Conservation (phyloP, 768 basidiomycete species). For the Russula olivacea region DNA sequence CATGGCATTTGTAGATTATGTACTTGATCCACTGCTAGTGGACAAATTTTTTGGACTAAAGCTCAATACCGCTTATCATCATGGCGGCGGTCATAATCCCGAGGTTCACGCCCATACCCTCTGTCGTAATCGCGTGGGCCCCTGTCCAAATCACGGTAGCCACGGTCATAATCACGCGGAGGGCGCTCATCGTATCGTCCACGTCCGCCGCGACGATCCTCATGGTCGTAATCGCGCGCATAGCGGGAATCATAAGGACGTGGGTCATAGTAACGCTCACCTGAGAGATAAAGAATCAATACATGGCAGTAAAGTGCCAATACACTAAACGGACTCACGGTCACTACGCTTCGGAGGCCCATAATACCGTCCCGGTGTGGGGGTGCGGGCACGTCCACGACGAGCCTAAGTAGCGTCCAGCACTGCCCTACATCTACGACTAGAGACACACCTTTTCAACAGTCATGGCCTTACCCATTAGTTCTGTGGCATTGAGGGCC, state of each 20-base stretch:
- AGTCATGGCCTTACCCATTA: slow-evolving; percentile 81
- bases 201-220: slow-evolving; percentile 39
- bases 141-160: slow-evolving; percentile 27
- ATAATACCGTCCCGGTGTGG: slow-evolving; percentile 93
- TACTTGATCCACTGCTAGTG: neutral
- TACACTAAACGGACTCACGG: slow-evolving; percentile 34
- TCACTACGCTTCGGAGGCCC: slow-evolving; percentile 83
- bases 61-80: slow-evolving; percentile 37
- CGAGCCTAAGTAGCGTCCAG: slow-evolving; percentile 52
- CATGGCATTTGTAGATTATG: neutral
- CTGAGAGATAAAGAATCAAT: slow-evolving; percentile 33
- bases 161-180: slow-evolving; percentile 35
- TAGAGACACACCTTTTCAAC: slow-evolving; percentile 72
- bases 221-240: slow-evolving; percentile 56
- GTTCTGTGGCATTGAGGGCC: slow-evolving; percentile 72
- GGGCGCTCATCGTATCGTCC: slow-evolving; percentile 35
- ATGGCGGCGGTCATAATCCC: slow-evolving; percentile 24
- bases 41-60: neutral
- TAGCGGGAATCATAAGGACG: slow-evolving; percentile 89
- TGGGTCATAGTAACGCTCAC: slow-evolving; percentile 85
- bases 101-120: slow-evolving; percentile 35
- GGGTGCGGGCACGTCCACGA: slow-evolving; percentile 82
- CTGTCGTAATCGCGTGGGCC: slow-evolving; percentile 26
- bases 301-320: neutral
- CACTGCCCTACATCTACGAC: too few species aligned